phyloP scores from a whole-genome alignment of 2,329 filamentous ascomycete species.

The Hymenoscyphus salicellus region DNA sequence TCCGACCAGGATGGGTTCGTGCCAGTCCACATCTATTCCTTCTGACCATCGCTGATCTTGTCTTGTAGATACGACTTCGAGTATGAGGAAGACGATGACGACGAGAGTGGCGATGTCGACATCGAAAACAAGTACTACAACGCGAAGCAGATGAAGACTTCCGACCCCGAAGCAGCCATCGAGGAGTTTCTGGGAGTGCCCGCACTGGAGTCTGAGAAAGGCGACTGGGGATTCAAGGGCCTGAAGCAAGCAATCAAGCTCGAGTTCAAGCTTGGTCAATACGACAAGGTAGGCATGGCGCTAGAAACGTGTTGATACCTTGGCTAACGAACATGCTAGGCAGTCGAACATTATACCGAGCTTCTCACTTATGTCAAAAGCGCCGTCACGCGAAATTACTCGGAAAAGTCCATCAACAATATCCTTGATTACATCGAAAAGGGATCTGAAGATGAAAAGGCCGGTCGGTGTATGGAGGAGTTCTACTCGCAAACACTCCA shows the following conservation, averaged over 20 bases:
- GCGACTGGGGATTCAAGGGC: slow-evolving; percentile 98
- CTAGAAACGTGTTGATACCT: background rate
- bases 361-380: slow-evolving; percentile 97
- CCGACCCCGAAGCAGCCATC: slow-evolving; percentile 83
- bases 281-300: slow-evolving; percentile 63
- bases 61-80: slow-evolving; percentile 81
- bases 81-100: slow-evolving; percentile 87
- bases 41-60: slow-evolving; percentile 21
- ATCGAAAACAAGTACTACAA: slow-evolving; percentile 99
- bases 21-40: slow-evolving; percentile 7
- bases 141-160: slow-evolving; percentile 90
- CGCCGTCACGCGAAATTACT: slow-evolving; percentile 95
- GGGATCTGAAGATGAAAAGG: slow-evolving; percentile 67
- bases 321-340: slow-evolving; percentile 48
- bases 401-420: slow-evolving; percentile 98
- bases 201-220: slow-evolving; percentile 80
- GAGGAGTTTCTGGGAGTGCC: slow-evolving; percentile 90
- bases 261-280: slow-evolving; percentile 88
- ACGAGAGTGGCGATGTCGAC: slow-evolving; percentile 82
- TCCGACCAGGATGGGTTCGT: slow-evolving; percentile 80
- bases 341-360: slow-evolving; percentile 87
- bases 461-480: slow-evolving; percentile 81
- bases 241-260: slow-evolving; percentile 97
- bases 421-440: slow-evolving; percentile 99
- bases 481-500: slow-evolving; percentile 93